Evolutionary conservation across 352 stramenopile genomes (phyloP), one percentile per base, ranked within the genome.

Genomic region (Globisporangium cystogenes): DNA sequence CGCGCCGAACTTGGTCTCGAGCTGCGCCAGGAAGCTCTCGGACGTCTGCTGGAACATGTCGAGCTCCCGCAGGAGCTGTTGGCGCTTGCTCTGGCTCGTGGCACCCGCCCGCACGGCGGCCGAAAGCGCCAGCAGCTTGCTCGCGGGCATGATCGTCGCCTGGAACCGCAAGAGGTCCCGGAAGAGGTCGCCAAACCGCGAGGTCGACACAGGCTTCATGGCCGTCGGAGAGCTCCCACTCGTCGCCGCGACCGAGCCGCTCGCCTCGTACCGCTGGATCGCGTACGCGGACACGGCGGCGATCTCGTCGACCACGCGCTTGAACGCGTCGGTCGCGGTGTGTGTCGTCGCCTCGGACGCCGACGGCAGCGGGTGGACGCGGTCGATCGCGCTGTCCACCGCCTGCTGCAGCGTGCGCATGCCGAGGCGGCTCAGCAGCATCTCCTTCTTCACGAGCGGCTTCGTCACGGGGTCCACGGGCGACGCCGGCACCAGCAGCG

Each of bases 401-500:
- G 77, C 65, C 16, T 78, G 61, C 31, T 90, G 73, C 33, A 93
- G 65, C 5, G 82, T 86, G 1, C 77, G 48, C 66, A 84, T 81
- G 7, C 81, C 67, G 20, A 99, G 66, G 10, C 91, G 86, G 51
- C 82, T 84, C 57, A 98, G 68, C 23, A 99, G 65, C 44, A 97
- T 81, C 16, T 96, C 76, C 44, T 97, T 94, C 64, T 98, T 98
- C 20, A 98, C 86, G 1, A 96, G 63, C 21, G 96, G 95, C 63
- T 97, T 96, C 55, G 78, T 87, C 46, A 94, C 93, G 26, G 97
- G 97, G 62, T 99, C 97, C 20, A 99, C 86, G 3, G 96, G 96
- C 20, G 92, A 97, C 43, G 86, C 92, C 35, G 96, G 97, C 21
- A 97, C 59, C 41, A 98, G 64, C 45, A 99, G 68, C 41, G 86